Percentiles rank a stretch among this genome's conserved stretches.
Evolutionary conservation across 805 yeast genomes (phyloP).

Genomic region (Brettanomyces bruxellensis): DNA sequence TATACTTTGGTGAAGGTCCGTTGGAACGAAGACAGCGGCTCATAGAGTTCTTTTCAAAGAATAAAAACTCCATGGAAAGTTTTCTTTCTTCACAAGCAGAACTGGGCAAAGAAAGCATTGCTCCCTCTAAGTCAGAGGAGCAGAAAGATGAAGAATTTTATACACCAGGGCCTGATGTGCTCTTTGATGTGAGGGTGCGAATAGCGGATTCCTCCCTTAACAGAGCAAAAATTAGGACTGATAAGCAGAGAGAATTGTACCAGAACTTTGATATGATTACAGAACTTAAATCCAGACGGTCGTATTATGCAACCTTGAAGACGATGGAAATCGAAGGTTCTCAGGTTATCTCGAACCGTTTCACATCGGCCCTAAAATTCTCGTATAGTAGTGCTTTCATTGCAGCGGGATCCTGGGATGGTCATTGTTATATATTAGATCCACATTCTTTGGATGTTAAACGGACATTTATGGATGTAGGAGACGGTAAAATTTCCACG

Average conservation of each 20-base stretch:
- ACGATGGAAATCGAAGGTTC: constrained; percentile 47
- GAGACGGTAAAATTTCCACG: constrained; percentile 60
- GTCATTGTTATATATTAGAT: constrained; percentile 47
- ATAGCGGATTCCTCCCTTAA: constrained; percentile 45
- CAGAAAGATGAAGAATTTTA: constrained; percentile 65
- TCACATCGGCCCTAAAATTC: constrained; percentile 51
- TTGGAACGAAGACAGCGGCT: constrained; percentile 50
- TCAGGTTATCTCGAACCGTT: constrained; percentile 61
- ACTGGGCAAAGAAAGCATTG: too few species aligned
- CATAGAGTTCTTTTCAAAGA: constrained; percentile 31
- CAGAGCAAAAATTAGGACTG: constrained; percentile 35
- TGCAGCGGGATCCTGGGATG: constrained; percentile 82
- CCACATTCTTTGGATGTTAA: constrained; percentile 26
- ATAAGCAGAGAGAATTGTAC: constrained; percentile 22
- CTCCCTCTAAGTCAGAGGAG: constrained; percentile 1
- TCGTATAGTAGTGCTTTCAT: constrained; percentile 30
- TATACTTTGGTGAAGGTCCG: constrained; percentile 49
- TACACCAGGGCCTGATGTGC: constrained; percentile 61
- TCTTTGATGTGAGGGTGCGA: constrained; percentile 41
- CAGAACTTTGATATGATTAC: constrained; percentile 21
- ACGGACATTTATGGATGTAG: constrained; percentile 20
- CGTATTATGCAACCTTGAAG: constrained; percentile 16
- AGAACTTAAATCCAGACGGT: constrained; percentile 9
- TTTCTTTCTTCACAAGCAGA: constrained; percentile 2
- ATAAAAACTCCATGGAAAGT: constrained; percentile 14